Evolutionary conservation across 176 grass and related monocot genomes (phyloP).

Genomic region (Carex scoparia): DNA sequence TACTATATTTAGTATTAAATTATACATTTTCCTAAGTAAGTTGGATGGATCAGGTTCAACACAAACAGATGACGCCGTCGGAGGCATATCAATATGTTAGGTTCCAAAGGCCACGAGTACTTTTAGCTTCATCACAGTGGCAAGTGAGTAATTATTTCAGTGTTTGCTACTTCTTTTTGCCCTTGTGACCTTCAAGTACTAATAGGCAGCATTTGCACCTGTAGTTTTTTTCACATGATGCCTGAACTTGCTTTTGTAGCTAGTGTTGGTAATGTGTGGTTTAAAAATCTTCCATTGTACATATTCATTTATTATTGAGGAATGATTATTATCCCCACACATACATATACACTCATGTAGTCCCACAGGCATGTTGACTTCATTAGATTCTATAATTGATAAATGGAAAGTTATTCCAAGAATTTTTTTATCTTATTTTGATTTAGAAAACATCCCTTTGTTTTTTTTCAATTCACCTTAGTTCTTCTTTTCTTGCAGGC

Average conservation of each 20-base stretch:
- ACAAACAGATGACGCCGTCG: constrained; percentile 72
- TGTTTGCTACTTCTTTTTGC: background rate
- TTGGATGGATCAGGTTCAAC: constrained; percentile 60
- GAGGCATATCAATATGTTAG: constrained; percentile 82
- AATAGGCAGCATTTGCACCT: background rate
- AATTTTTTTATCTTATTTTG: background rate
- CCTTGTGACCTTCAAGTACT: background rate
- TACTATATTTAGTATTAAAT: background rate
- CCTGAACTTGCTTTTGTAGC: background rate
- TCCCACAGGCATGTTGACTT: background rate
- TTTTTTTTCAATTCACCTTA: background rate
- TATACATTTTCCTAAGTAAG: background rate
- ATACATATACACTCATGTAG: background rate
- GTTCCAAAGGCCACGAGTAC: constrained; percentile 65
- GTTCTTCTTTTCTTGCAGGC: constrained; percentile 39
- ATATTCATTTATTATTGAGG: constrained; percentile 12
- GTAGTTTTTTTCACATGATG: background rate
- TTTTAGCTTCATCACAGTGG: constrained; percentile 75
- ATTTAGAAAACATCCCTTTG: background rate
- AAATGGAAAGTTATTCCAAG: background rate
- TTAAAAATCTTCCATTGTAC: background rate
- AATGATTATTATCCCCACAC: background rate
- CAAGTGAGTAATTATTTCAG: constrained; percentile 40
- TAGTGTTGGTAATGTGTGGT: background rate
- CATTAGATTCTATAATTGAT: background rate